phyloP scores from a whole-genome alignment of 768 basidiomycete genomes.

The Lentinula sp. region DNA sequence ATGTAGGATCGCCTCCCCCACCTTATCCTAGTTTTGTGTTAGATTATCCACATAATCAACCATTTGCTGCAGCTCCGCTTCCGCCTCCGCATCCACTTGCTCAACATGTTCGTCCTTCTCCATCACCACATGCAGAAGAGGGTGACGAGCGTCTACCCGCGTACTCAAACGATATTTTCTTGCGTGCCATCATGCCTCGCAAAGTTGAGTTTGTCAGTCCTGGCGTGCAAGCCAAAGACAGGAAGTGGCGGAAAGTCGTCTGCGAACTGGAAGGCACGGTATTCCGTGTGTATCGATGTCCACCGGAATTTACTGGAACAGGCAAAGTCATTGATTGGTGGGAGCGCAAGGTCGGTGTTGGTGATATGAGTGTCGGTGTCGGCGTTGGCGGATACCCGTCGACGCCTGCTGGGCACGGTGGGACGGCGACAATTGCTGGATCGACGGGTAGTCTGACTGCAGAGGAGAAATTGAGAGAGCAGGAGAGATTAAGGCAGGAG shows the following conservation, averaged over 20 bases:
- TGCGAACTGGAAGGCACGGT: slow-evolving; percentile 92
- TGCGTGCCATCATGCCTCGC: slow-evolving; percentile 75
- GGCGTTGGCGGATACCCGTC: slow-evolving; percentile 11
- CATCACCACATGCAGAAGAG: slow-evolving; percentile 10
- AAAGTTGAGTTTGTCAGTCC: slow-evolving; percentile 92
- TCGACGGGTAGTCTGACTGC: neutral
- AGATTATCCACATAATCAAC: slow-evolving; percentile 4
- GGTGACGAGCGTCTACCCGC: slow-evolving; percentile 69
- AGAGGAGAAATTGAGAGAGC: neutral
- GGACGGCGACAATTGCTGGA: neutral
- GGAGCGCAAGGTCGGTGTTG: slow-evolving; percentile 73
- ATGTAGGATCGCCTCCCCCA: slow-evolving; percentile 52
- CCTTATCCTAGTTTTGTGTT: slow-evolving; percentile 54
- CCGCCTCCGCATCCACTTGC: slow-evolving; percentile 14
- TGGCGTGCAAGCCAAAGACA: slow-evolving; percentile 81
- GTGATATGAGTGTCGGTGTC: slow-evolving; percentile 37
- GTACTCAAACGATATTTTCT: slow-evolving; percentile 79
- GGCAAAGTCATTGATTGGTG: slow-evolving; percentile 69
- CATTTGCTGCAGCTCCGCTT: neutral
- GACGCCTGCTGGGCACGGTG: neutral
- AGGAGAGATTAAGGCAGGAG: neutral
- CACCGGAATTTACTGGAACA: slow-evolving; percentile 35
- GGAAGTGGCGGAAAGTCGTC: slow-evolving; percentile 86
- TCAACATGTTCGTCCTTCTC: neutral
- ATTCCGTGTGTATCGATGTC: slow-evolving; percentile 67